Evolutionary conservation across 805 yeast genomes (phyloP).

Genomic region (Candida ulmi): DNA sequence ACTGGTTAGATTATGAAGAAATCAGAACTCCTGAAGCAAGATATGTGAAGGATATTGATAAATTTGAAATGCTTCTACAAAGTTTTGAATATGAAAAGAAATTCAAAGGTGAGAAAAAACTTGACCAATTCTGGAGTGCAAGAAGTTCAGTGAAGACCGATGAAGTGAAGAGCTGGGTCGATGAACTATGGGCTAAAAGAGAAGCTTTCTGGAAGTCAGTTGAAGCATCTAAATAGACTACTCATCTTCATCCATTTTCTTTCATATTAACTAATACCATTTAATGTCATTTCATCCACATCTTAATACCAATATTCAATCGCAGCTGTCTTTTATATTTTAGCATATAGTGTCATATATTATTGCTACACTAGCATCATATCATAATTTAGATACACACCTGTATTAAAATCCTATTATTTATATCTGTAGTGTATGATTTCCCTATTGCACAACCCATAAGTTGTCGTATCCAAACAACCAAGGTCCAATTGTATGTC

Average conservation of each 20-base stretch:
- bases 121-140: conserved; percentile 67
- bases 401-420: too few relatives aligned
- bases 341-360: too few relatives aligned
- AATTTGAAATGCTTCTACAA: conserved; percentile 79
- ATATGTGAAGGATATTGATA: conserved; percentile 91
- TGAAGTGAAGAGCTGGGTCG: conserved; percentile 67
- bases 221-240: not conserved
- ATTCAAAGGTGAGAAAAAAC: conserved; percentile 48
- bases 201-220: conserved; percentile 31
- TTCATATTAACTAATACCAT: too few relatives aligned
- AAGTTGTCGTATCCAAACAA: conserved; percentile 87
- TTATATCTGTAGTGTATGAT: too few relatives aligned
- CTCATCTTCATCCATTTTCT: too few relatives aligned
- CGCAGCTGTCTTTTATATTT: too few relatives aligned
- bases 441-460: conserved; percentile 26
- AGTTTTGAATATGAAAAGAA: conserved; percentile 79
- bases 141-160: conserved; percentile 57
- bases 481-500: conserved; percentile 84
- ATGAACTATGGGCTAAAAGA: conserved; percentile 48
- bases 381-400: too few relatives aligned
- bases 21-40: conserved; percentile 77
- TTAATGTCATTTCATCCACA: too few relatives aligned
- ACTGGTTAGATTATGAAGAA: conserved; percentile 89
- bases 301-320: too few relatives aligned
- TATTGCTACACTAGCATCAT: too few relatives aligned